Evolutionary conservation across 2,329 filamentous ascomycete species (phyloP).

Genomic region (Coniochaeta sp.): DNA sequence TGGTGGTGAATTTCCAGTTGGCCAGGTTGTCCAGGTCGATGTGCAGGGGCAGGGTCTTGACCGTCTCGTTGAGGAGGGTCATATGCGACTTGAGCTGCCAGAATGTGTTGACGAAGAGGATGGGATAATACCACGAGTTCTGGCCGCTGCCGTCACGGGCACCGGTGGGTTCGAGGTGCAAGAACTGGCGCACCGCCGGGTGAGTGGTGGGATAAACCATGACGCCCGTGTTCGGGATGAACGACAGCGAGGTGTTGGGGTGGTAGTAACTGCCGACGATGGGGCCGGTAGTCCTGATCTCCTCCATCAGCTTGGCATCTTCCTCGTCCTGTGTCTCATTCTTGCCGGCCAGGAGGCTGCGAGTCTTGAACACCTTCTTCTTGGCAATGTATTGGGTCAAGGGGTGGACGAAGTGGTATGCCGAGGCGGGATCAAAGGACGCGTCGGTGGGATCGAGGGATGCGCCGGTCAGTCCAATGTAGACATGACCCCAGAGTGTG

Average conservation of each 20-base stretch:
- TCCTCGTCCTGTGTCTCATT: conserved; percentile 36
- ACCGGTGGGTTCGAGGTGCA: conserved; percentile 72
- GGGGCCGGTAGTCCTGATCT: conserved; percentile 53
- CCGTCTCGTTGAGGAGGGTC: conserved; percentile 84
- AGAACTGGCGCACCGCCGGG: conserved; percentile 68
- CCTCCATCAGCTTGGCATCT: conserved; percentile 41
- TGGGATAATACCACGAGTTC: conserved; percentile 88
- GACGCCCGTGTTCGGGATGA: conserved; percentile 74
- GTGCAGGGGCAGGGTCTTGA: conserved; percentile 72
- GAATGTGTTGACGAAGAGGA: conserved; percentile 91
- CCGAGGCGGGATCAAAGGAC: conserved; percentile 66
- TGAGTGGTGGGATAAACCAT: conserved; percentile 60
- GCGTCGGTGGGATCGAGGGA: conserved; percentile 67
- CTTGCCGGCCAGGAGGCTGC: conserved; percentile 67
- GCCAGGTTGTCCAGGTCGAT: conserved; percentile 76
- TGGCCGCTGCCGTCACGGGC: conserved; percentile 78
- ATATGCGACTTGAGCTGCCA: conserved; percentile 94
- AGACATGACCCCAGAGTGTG: conserved; percentile 93
- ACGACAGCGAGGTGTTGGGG: conserved; percentile 83
- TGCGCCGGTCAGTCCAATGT: conserved; percentile 69
- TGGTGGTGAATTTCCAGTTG: conserved; percentile 84
- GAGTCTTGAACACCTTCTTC: conserved; percentile 83
- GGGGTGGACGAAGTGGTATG: conserved; percentile 78
- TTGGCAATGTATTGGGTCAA: conserved; percentile 85
- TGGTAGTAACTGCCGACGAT: conserved; percentile 84